Base-by-base conservation (phyloP, 805 yeast species). In the Blastobotrys muscicola region DNA sequence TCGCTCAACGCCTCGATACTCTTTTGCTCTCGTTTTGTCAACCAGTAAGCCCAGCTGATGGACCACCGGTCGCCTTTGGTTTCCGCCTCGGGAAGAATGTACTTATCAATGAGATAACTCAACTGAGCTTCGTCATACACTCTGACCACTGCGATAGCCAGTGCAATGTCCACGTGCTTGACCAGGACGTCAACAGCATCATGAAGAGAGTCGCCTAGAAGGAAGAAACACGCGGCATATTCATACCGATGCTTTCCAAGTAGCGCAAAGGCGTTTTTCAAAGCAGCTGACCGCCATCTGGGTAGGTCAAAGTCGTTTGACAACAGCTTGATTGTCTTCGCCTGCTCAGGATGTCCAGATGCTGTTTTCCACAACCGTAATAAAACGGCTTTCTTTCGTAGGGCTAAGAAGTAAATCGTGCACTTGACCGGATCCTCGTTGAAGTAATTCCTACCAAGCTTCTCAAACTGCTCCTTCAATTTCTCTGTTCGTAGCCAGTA, bases 241-340 rank as follows among this genome's bases (percentile, higher is more conserved):
- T 74, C 65, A 55, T 73, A 84, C 35, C 97, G 67, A 60, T 89
- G 98, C 55, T 86, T 86, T 48, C 97, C 85, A 50, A 92, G 61
- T 36, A 90, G 65, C 0, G 85, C 97, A 68, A 77, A 90, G 0
- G 97, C 97, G 64, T 90, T 90, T 56, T 92, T 92, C 54, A 78
- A 62, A 0, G 97, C 97, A 1, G 97, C 96, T 0, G 84, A 70
- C 52, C 70, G 75, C 96, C 97, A 89, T 41, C 96, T 68, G 11
- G 72, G 70, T 43, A 79, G 76, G 3, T 66, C 63, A 59, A 89
- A 90, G 56, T 92, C 92, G 57, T 89, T 82, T 14, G 69, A 67
- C 52, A 90, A 66, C 54, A 90, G 84, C 54, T 72, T 81, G 41
- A 85, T 51, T 79, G 90, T 84, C 57, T 89, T 90, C 32, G 73